Evolutionary conservation across 805 yeast genomes (phyloP).

Genomic region (Candida quercuum): DNA sequence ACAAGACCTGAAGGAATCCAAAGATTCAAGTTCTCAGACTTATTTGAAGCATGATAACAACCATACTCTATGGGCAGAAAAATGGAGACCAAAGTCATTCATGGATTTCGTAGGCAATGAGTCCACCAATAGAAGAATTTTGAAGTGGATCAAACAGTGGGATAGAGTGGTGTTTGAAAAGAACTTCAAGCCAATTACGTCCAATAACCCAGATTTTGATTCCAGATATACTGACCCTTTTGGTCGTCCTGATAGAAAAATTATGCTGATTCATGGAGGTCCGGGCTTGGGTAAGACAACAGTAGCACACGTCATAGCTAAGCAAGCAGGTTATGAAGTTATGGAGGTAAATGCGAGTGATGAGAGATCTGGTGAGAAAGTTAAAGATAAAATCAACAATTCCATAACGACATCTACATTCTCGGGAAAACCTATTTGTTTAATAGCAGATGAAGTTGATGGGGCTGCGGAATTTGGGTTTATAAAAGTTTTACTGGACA

Average conservation of each 20-base stretch:
- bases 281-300: slow-evolving; percentile 94
- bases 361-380: slow-evolving; percentile 57
- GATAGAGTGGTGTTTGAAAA: slow-evolving; percentile 50
- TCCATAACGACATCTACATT: slow-evolving; percentile 63
- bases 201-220: slow-evolving; percentile 5
- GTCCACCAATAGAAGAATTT: slow-evolving; percentile 48
- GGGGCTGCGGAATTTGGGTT: slow-evolving; percentile 66
- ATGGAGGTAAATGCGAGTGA: slow-evolving; percentile 86
- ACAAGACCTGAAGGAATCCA: slow-evolving; percentile 5
- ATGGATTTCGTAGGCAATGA: slow-evolving; percentile 69
- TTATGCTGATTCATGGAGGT: slow-evolving; percentile 81
- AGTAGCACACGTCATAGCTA: slow-evolving; percentile 78
- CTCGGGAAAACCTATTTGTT: slow-evolving; percentile 70
- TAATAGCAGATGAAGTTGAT: slow-evolving; percentile 88
- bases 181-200: slow-evolving; percentile 26
- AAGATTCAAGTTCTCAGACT: not conserved
- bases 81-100: slow-evolving; percentile 61
- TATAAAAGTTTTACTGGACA: slow-evolving; percentile 49
- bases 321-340: slow-evolving; percentile 73
- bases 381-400: slow-evolving; percentile 50
- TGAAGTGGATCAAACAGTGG: slow-evolving; percentile 69
- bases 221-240: slow-evolving; percentile 37
- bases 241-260: slow-evolving; percentile 53
- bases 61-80: slow-evolving; percentile 47
- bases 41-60: slow-evolving; percentile 1